These are phyloP conservation scores for Globisporangium orthogonon DNA, from an alignment of 352 stramenopile species.

Conservation along the genomic window DNA sequence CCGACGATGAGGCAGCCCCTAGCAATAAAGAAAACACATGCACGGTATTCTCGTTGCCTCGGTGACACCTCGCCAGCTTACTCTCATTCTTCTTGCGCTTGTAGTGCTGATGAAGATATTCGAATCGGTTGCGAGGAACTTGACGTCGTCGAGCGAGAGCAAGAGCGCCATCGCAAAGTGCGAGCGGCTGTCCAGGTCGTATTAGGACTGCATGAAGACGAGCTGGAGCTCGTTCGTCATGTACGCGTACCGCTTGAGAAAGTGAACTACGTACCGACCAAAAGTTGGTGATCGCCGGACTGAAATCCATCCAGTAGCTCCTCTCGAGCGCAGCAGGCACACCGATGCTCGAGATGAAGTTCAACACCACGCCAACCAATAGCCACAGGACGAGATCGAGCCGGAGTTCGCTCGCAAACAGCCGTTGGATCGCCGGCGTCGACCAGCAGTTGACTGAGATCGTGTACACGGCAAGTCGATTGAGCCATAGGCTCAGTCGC, in stretches of 20 bases:
- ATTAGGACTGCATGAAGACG: slow-evolving; percentile 14
- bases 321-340: slow-evolving; percentile 17
- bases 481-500: slow-evolving; percentile 19
- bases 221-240: slow-evolving; percentile 42
- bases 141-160: slow-evolving; percentile 15
- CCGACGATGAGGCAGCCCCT: slow-evolving; percentile 25
- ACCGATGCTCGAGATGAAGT: slow-evolving; percentile 32
- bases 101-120: not conserved
- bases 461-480: slow-evolving; percentile 16
- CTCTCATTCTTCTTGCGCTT: not conserved
- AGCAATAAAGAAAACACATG: slow-evolving; percentile 18
- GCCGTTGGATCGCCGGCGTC: slow-evolving; percentile 20
- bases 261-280: slow-evolving; percentile 25
- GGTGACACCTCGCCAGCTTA: slow-evolving; percentile 2
- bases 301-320: slow-evolving; percentile 18
- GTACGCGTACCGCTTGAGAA: slow-evolving; percentile 29
- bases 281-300: slow-evolving; percentile 8
- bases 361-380: slow-evolving; percentile 20
- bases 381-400: slow-evolving; percentile 26
- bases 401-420: slow-evolving; percentile 8
- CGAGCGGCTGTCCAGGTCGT: slow-evolving; percentile 17
- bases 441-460: slow-evolving; percentile 33
- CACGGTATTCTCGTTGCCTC: not conserved
- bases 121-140: slow-evolving; percentile 14
- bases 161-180: slow-evolving; percentile 14